Base-by-base conservation (phyloP, 2,329 filamentous ascomycete species). In the Clathrospora elynae region DNA sequence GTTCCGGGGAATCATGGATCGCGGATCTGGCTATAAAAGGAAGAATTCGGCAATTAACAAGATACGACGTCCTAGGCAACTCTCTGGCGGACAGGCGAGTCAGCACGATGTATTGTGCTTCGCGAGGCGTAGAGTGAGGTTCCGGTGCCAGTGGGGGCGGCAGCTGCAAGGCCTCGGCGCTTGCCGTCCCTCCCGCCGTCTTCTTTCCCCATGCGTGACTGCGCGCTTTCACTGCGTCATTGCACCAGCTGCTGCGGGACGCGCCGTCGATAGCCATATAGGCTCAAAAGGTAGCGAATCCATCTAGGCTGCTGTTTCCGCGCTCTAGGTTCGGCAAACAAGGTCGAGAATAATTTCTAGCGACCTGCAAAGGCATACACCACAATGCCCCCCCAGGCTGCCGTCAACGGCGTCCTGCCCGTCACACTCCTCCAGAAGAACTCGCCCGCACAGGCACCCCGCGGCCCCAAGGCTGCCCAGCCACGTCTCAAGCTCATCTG, bases 401-500 rank as follows among this genome's bases (percentile, higher is more conserved):
- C 57, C 38, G 56, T 61, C 50, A 72, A 71, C 52, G 70, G 70
- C 53, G 61, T 72, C 43, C 57, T 72, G 44, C 68, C 69, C 35
- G 66, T 65, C 38, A 51, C 60, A 5, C 61, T 67, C 22, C 55
- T 71, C 31, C 68, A 72, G 47, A 70, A 70, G 51, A 68, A 62
- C 40, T 17, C 59, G 23, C 55, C 62, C 32, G 39, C 55, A 8
- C 61, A 65, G 12, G 39, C 62, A 2, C 52, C 67, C 42, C 67
- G 65, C 35, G 65, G 64, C 11, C 64, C 66, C 43, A 70, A 68
- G 34, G 57, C 64, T 20, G 78, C 80, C 55, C 70, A 77, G 12
- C 79, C 84, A 42, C 87, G 88, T 46, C 80, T 95, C 62, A 97
- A 97, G 75, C 79, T 96, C 9, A 78, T 95, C 16, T 78, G 96